A percentile compares a stretch with the other conserved stretches of the same genome.
These are phyloP conservation scores for Arabis alpina DNA, from an alignment of 345 rosid genomes.

Conservation along the genomic window DNA sequence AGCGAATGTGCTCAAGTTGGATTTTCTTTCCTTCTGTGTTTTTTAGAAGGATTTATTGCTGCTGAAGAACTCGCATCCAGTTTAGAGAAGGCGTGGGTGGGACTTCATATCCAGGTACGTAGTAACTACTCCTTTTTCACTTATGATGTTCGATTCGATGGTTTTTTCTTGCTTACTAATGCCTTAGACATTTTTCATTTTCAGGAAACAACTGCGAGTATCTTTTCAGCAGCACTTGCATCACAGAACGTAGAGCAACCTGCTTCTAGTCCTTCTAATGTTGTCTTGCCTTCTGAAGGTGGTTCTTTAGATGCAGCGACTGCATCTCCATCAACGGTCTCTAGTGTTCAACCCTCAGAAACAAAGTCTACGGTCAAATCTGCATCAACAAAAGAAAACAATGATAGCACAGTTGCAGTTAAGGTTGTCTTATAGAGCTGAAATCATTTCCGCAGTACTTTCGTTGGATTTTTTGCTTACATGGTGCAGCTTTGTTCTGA, in stretches of 20 bases:
- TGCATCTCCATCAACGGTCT: slow-evolving; percentile 42
- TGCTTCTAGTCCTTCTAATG: slow-evolving; percentile 47
- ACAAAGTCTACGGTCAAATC: slow-evolving; percentile 40
- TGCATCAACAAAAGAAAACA: slow-evolving; percentile 41
- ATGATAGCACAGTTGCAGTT: slow-evolving; percentile 33
- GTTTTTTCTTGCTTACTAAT: not conserved
- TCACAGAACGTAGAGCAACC: slow-evolving; percentile 59
- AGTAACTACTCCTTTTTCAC: slow-evolving; percentile 21
- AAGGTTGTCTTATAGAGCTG: slow-evolving; percentile 45
- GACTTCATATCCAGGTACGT: slow-evolving; percentile 82
- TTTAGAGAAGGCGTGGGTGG: slow-evolving; percentile 81
- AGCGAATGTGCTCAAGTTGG: not conserved
- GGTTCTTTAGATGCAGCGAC: slow-evolving; percentile 53
- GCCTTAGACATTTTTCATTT: slow-evolving; percentile 22
- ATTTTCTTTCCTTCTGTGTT: slow-evolving; percentile 26
- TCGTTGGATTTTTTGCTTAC: slow-evolving; percentile 30
- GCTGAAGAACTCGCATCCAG: slow-evolving; percentile 72
- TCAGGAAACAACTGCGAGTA: slow-evolving; percentile 81
- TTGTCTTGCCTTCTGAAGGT: slow-evolving; percentile 44
- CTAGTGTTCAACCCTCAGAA: slow-evolving; percentile 45
- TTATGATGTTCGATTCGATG: not conserved
- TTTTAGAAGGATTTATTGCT: slow-evolving; percentile 70
- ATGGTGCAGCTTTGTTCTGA: slow-evolving; percentile 8
- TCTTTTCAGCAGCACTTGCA: slow-evolving; percentile 76
- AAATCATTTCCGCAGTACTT: slow-evolving; percentile 7